Percentiles rank a stretch among this genome's conserved stretches.
These are phyloP conservation scores for Colletotrichum salicis DNA, from an alignment of 2,329 filamentous ascomycete genomes.

Conservation along the genomic window DNA sequence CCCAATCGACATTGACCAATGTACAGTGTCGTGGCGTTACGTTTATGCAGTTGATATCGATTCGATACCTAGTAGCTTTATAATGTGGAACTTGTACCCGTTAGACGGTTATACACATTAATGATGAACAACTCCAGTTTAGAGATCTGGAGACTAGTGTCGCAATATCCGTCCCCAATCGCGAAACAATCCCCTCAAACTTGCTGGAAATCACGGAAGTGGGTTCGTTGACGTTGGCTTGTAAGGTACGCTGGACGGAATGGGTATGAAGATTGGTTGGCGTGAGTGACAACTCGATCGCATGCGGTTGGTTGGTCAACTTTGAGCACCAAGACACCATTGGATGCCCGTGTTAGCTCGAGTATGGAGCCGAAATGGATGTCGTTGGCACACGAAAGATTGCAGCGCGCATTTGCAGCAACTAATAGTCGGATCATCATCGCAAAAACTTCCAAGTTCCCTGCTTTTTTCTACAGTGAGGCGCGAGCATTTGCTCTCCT, in stretches of 20 bases:
- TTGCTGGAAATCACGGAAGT: not conserved
- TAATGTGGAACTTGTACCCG: not conserved
- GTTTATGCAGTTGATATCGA: not conserved
- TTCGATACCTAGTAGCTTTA: not conserved
- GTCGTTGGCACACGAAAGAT: not conserved
- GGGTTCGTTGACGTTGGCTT: too few relatives aligned
- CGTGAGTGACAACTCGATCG: not conserved
- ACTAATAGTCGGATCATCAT: not conserved
- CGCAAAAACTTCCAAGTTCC: not conserved
- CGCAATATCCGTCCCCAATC: not conserved
- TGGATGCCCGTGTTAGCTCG: not conserved
- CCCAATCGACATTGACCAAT: not conserved
- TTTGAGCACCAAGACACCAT: not conserved
- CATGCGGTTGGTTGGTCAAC: not conserved
- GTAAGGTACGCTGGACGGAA: too few relatives aligned
- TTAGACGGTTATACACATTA: too few relatives aligned
- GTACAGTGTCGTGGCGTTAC: constrained; percentile 3
- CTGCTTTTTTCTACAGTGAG: not conserved
- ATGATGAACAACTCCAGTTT: not conserved
- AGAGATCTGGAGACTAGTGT: not conserved
- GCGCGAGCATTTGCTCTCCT: not conserved
- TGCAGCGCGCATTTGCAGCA: not conserved
- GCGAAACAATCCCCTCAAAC: not conserved
- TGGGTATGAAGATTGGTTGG: not conserved
- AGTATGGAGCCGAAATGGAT: not conserved